Evolutionary conservation across 257 asterid genomes (phyloP).

Genomic region (Solanum virginianum): DNA sequence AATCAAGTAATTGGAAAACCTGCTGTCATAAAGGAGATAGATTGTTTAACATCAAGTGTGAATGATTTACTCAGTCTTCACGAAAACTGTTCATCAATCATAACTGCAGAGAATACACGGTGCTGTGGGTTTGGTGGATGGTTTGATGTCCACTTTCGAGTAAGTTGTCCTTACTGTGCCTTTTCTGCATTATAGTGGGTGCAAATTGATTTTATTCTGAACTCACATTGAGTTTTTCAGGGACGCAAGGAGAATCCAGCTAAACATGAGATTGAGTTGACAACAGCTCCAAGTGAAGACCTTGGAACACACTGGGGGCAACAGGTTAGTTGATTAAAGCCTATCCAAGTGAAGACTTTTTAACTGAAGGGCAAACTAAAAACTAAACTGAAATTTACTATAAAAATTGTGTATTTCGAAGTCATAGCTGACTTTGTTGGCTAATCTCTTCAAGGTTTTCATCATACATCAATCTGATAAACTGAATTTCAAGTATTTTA

Average conservation of each 20-base stretch:
- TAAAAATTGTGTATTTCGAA: background rate
- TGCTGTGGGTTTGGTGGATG: constrained; percentile 94
- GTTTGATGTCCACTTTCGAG: constrained; percentile 98
- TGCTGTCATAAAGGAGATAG: constrained; percentile 63
- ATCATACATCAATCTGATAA: background rate
- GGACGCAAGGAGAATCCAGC: constrained; percentile 66
- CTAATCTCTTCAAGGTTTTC: background rate
- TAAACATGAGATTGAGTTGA: constrained; percentile 58
- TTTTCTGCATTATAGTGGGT: background rate
- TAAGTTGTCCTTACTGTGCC: constrained; percentile 21
- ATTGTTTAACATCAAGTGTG: constrained; percentile 58
- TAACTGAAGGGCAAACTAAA: background rate
- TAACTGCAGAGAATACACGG: constrained; percentile 48
- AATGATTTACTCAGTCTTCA: constrained; percentile 43
- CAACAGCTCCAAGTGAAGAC: constrained; percentile 73
- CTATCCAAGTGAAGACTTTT: background rate
- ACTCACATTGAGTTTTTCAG: constrained; percentile 8
- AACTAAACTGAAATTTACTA: background rate
- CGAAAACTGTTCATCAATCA: constrained; percentile 51
- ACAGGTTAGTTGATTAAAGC: constrained; percentile 39
- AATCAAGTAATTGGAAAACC: constrained; percentile 76
- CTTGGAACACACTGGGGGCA: constrained; percentile 93
- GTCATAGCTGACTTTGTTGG: background rate
- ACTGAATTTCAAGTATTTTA: background rate
- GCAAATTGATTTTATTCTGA: background rate